phyloP scores from a whole-genome alignment of 495 filamentous ascomycete genomes.

The Trichocladium antarcticum region DNA sequence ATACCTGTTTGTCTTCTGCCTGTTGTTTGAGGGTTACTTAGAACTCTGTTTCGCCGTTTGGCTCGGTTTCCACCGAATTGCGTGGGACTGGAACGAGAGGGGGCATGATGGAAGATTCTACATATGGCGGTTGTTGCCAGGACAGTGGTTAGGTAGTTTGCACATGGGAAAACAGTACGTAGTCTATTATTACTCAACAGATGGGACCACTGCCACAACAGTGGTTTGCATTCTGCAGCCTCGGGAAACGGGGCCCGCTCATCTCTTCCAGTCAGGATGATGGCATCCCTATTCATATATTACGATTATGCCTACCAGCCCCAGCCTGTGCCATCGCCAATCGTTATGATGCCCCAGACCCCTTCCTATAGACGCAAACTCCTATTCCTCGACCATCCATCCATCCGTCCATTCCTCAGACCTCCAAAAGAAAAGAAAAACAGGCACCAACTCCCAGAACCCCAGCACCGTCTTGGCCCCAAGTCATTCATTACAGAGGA shows the following conservation, averaged over 20 bases:
- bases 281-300: slow-evolving; percentile 1
- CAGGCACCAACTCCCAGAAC: not conserved
- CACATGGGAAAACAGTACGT: too few species aligned
- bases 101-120: too few species aligned
- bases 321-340: not conserved
- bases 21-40: not conserved
- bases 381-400: not conserved
- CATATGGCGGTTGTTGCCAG: too few species aligned
- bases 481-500: not conserved
- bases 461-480: not conserved
- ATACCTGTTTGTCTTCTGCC: not conserved
- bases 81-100: too few species aligned
- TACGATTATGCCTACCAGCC: slow-evolving; percentile 7
- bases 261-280: too few species aligned
- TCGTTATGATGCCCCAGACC: not conserved
- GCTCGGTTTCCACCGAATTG: not conserved
- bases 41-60: not conserved
- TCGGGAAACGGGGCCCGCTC: too few species aligned
- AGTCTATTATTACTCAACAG: too few species aligned
- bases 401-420: not conserved
- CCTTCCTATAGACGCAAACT: not conserved
- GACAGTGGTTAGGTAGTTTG: too few species aligned
- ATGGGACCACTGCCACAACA: too few species aligned
- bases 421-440: not conserved
- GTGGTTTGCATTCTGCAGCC: too few species aligned